Conservation (phyloP, 1,284 basidiomycete species). For the Coniophora puteana region DNA sequence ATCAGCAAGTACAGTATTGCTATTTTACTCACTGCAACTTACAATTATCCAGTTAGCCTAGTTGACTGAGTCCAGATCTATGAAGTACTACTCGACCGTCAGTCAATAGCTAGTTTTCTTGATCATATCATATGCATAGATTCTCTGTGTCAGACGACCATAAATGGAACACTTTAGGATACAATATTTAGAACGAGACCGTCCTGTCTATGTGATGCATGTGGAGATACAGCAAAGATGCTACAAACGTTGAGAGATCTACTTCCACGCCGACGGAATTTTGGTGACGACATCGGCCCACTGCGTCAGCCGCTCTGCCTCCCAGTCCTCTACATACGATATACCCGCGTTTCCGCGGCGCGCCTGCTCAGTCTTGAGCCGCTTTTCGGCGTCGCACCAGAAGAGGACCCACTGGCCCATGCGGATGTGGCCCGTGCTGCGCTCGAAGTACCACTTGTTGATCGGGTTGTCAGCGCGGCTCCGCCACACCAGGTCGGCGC, state of each 20-base stretch:
- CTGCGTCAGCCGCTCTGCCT: constrained; percentile 66
- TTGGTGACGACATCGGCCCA: constrained; percentile 77
- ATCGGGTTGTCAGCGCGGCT: constrained; percentile 91
- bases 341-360: constrained; percentile 57
- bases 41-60: no score
- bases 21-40: no score
- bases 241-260: no score
- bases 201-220: constrained; percentile 12
- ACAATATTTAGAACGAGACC: constrained; percentile 9
- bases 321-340: constrained; percentile 80
- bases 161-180: constrained; percentile 2
- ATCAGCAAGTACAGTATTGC: no score
- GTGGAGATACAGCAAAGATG: no score
- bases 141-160: no score
- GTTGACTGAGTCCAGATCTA: no score
- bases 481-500: constrained; percentile 96
- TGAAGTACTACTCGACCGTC: no score
- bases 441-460: constrained; percentile 99
- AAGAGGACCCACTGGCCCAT: constrained; percentile 90
- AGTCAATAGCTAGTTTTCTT: no score
- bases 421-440: constrained; percentile 86
- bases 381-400: constrained; percentile 97
- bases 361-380: constrained; percentile 63
- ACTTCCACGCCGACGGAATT: constrained; percentile 82
- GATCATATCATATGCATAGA: no score